A percentile compares a stretch with the other conserved stretches of the same genome.
These are phyloP conservation scores for Ormosia semicastrata DNA, from an alignment of 306 rosid species.

Conservation along the genomic window DNA sequence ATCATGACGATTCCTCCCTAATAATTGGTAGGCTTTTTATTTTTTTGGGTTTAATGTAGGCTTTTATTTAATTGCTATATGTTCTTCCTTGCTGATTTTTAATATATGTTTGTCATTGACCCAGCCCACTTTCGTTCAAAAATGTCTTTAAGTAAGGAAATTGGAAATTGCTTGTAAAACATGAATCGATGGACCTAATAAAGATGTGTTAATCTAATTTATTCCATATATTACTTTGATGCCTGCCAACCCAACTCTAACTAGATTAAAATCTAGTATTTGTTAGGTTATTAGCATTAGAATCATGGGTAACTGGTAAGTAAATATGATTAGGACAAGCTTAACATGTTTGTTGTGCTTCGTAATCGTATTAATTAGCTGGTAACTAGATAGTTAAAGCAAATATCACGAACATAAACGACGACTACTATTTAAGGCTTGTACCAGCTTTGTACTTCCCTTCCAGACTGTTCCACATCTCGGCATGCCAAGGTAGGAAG, in stretches of 20 bases:
- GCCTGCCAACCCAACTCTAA: slow-evolving; percentile 3
- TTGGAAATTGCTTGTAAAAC: neutral
- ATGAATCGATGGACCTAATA: neutral
- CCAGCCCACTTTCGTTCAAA: neutral
- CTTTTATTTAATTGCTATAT: neutral
- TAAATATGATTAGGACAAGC: neutral
- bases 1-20: slow-evolving; percentile 33
- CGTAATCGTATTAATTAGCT: neutral
- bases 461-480: neutral
- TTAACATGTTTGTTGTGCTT: neutral
- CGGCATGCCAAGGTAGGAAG: neutral
- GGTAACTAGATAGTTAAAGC: neutral
- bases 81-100: neutral
- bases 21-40: slow-evolving; percentile 32
- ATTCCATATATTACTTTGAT: neutral
- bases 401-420: neutral
- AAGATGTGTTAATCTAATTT: neutral
- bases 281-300: neutral
- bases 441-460: neutral
- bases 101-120: neutral
- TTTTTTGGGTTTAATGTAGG: too few species aligned
- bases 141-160: neutral
- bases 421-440: neutral
- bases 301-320: neutral
- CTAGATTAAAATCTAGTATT: neutral